These are phyloP conservation scores for Tetradesmus lagerheimii DNA, from an alignment of 139 green algal genomes.

Conservation along the genomic window DNA sequence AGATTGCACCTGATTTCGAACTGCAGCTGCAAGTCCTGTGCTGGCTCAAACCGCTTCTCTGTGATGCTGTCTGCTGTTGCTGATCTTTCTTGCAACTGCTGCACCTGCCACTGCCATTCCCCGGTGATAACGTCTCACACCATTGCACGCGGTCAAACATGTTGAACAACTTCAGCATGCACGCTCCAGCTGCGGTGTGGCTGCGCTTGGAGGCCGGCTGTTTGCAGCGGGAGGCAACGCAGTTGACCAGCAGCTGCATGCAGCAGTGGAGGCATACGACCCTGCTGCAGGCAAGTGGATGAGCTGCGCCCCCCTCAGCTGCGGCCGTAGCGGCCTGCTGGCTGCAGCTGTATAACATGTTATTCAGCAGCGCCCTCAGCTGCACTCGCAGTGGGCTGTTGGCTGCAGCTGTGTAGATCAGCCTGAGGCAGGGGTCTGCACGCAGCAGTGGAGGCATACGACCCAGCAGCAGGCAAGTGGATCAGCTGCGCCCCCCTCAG, in stretches of 20 bases:
- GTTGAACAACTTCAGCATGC: not conserved
- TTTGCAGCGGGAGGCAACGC: constrained; percentile 69
- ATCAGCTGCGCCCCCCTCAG: constrained; percentile 50
- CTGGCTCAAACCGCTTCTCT: no score
- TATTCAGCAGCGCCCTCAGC: no score
- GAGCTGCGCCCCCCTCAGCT: constrained; percentile 49
- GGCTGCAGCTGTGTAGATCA: no score
- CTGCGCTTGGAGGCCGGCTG: constrained; percentile 58
- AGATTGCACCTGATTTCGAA: no score
- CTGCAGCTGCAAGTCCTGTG: not conserved
- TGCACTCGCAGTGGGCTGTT: not conserved
- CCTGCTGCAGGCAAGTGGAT: constrained; percentile 59
- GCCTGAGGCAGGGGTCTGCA: no score
- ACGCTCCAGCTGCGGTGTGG: constrained; percentile 54
- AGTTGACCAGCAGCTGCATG: constrained; percentile 51
- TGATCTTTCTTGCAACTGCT: not conserved
- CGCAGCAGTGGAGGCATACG: constrained; percentile 52
- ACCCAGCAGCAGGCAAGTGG: constrained; percentile 59
- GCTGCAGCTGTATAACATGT: constrained; percentile 50
- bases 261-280: constrained; percentile 53
- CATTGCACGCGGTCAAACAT: no score
- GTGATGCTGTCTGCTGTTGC: not conserved
- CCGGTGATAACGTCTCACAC: no score
- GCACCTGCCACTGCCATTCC: no score
- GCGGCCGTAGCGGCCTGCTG: constrained; percentile 61